Conservation (phyloP, 768 basidiomycete genomes). For the Leccinum subtestaceum region DNA sequence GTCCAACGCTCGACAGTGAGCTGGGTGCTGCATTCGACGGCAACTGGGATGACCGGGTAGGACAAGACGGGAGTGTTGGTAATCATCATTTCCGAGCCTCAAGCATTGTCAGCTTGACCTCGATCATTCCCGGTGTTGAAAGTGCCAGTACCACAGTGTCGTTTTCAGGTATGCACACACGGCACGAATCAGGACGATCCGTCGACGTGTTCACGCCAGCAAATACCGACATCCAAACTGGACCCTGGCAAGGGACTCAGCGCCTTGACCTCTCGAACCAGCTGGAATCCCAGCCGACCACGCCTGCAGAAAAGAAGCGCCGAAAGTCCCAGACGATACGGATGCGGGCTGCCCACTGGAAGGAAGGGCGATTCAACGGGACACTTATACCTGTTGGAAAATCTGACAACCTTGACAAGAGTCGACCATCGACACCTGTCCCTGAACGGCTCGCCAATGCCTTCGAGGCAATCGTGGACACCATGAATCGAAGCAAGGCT, state of each 20-base stretch:
- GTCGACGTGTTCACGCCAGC: conserved; percentile 3
- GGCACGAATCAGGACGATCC: conserved; percentile 1
- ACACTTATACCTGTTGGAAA: conserved; percentile 26
- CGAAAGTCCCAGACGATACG: conserved; percentile 51
- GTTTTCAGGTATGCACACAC: neutral
- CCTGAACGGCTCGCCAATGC: conserved; percentile 41
- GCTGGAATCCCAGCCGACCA: conserved; percentile 21
- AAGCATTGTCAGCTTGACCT: conserved; percentile 55
- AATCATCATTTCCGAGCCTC: conserved; percentile 49
- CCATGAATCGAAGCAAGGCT: conserved; percentile 28
- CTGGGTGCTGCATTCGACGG: conserved; percentile 50
- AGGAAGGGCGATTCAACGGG: conserved; percentile 50
- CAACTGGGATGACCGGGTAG: conserved; percentile 13
- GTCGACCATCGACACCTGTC: conserved; percentile 33
- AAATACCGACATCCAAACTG: conserved; percentile 3
- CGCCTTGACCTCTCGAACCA: conserved; percentile 19
- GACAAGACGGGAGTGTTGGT: conserved; percentile 24
- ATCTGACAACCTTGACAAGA: conserved; percentile 14
- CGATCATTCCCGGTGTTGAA: conserved; percentile 30
- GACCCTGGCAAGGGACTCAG: conserved; percentile 12
- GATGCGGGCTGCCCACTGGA: conserved; percentile 58
- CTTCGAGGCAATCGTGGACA: conserved; percentile 47
- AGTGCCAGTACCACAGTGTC: conserved; percentile 1
- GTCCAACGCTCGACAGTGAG: conserved; percentile 52
- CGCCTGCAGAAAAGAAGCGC: conserved; percentile 26